Evolutionary conservation across 2,329 filamentous ascomycete species (phyloP), one percentile per base, ranked within the genome.

Genomic region (Mycosphaerella sp.): DNA sequence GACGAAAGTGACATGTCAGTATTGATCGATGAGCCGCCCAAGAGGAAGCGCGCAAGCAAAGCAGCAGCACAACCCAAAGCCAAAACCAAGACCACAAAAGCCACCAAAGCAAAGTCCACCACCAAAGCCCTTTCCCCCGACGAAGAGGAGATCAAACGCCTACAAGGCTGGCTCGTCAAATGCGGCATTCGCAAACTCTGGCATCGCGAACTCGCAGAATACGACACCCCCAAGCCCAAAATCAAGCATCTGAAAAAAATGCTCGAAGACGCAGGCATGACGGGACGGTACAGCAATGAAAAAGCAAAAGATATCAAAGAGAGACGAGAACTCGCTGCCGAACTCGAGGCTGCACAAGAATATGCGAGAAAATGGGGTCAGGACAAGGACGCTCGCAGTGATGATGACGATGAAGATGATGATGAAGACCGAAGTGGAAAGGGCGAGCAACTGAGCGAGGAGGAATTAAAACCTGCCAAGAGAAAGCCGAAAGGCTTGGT

Each of bases 101-200:
- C 65, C 17, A 56, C 62, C 6, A 64, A 67, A 34, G 42, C 67
- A 1, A 26, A 66, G 53, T 4, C 21, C 2, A 21, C 21, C 21
- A 63, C 49, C 51, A 34, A 66, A 70, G 51, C 51, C 4, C 62
- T 74, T 1, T 76, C 83, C 14, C 81, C 85, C 0, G 80, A 90
- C 56, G 82, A 89, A 55, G 83, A 81, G 3, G 87, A 95, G 69
- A 86, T 96, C 67, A 97, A 95, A 71, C 86, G 84, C 46, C 77
- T 97, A 3, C 92, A 97, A 72, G 81, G 83, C 7, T 89, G 92
- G 71, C 80, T 98, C 6, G 74, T 85, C 44, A 95, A 96, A 71
- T 98, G 92, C 66, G 92, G 92, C 31, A 82, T 96, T 52, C 86
- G 89, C 50, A 97, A 96, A 69, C 81, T 96, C 57, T 98, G 93